These are phyloP conservation scores for Pleomassaria siparia DNA, from an alignment of 2,329 filamentous ascomycete species.

Conservation along the genomic window DNA sequence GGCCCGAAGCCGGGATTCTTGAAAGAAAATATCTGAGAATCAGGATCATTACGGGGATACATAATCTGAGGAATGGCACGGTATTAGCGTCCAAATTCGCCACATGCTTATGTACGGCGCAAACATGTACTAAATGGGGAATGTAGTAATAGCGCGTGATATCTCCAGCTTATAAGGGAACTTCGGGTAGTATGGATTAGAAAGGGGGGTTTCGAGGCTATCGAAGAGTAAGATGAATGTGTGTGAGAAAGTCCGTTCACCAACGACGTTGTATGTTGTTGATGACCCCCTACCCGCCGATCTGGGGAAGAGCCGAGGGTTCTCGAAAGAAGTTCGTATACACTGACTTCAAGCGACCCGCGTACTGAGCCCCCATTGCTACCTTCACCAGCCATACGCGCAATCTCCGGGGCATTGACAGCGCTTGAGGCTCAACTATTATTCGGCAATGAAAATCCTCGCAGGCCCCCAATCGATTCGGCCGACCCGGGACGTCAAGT, in stretches of 20 bases:
- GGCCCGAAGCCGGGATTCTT: not conserved
- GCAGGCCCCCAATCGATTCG: not conserved
- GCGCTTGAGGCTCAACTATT: conserved; percentile 2
- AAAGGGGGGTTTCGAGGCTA: not conserved
- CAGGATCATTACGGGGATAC: no score
- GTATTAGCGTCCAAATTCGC: not conserved
- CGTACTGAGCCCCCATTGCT: not conserved
- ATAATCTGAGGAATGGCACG: not conserved
- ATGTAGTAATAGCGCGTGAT: not conserved
- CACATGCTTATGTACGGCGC: not conserved
- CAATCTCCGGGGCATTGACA: not conserved
- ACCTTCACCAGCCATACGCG: not conserved
- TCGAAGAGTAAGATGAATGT: not conserved
- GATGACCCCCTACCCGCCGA: not conserved
- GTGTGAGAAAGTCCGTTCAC: not conserved
- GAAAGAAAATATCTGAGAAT: no score
- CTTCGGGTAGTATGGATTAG: not conserved
- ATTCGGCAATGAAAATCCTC: not conserved
- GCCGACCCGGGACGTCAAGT: not conserved
- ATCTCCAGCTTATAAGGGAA: not conserved
- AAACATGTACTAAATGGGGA: not conserved
- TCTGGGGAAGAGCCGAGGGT: conserved; percentile 1
- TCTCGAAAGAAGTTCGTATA: not conserved
- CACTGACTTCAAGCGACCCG: not conserved
- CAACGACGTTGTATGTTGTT: no score